Evolutionary conservation across 2,329 filamentous ascomycete species (phyloP).

Genomic region (Aaosphaeria arxii): DNA sequence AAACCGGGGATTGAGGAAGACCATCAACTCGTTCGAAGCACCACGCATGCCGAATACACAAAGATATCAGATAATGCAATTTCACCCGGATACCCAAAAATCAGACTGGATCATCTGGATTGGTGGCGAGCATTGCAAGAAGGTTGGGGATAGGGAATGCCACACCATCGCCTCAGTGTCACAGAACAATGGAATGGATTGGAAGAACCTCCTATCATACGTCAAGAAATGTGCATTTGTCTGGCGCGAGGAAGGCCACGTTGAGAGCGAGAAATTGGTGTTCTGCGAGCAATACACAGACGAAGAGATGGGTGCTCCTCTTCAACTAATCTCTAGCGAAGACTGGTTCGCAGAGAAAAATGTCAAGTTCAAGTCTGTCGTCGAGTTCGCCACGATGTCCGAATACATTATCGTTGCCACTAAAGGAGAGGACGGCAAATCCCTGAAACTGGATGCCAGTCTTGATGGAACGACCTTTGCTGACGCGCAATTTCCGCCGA

Average conservation of each 20-base stretch:
- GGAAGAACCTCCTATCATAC: slow-evolving; percentile 71
- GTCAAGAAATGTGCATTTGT: slow-evolving; percentile 87
- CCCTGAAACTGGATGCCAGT: slow-evolving; percentile 75
- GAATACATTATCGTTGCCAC: slow-evolving; percentile 93
- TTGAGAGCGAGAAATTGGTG: slow-evolving; percentile 61
- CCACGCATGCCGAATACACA: slow-evolving; percentile 58
- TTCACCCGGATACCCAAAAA: slow-evolving; percentile 74
- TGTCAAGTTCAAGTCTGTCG: slow-evolving; percentile 66
- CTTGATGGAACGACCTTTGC: slow-evolving; percentile 83
- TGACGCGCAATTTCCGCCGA: slow-evolving; percentile 78
- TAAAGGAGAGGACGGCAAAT: slow-evolving; percentile 62
- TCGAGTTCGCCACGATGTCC: slow-evolving; percentile 89
- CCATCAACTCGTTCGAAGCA: slow-evolving; percentile 70
- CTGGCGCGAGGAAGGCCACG: slow-evolving; percentile 54
- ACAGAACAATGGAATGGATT: slow-evolving; percentile 72
- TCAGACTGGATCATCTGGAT: slow-evolving; percentile 88
- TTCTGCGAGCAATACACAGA: slow-evolving; percentile 63
- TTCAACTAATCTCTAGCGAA: slow-evolving; percentile 72
- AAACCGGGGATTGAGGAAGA: slow-evolving; percentile 63
- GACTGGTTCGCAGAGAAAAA: slow-evolving; percentile 71
- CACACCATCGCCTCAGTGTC: slow-evolving; percentile 73
- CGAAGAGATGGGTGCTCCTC: slow-evolving; percentile 60
- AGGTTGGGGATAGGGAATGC: slow-evolving; percentile 54
- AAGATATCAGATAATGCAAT: slow-evolving; percentile 59
- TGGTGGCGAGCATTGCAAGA: slow-evolving; percentile 66